Conservation (phyloP, 2,329 filamentous ascomycete genomes). For the Diaporthe humulicola region DNA sequence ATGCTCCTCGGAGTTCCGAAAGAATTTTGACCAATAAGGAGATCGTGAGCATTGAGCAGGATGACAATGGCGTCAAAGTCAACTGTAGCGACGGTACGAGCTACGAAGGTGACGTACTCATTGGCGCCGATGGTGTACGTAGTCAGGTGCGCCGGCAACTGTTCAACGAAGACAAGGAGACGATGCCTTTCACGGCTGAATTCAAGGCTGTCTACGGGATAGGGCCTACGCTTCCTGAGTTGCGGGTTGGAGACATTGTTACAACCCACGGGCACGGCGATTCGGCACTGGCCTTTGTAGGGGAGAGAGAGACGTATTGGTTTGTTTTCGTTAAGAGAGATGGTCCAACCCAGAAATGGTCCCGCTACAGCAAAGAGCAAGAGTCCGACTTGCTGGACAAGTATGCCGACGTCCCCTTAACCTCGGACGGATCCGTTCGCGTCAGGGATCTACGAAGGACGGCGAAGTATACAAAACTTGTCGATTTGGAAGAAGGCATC, state of each 20-base stretch:
- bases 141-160: slow-evolving; percentile 9
- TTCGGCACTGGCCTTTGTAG: neutral
- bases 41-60: neutral
- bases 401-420: slow-evolving; percentile 14
- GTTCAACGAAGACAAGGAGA: slow-evolving; percentile 15
- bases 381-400: slow-evolving; percentile 3
- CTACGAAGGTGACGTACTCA: slow-evolving; percentile 3
- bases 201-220: slow-evolving; percentile 25
- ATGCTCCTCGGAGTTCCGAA: neutral
- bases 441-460: slow-evolving; percentile 7
- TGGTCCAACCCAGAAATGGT: slow-evolving; percentile 5
- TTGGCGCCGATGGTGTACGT: slow-evolving; percentile 3
- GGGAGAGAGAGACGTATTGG: neutral
- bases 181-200: slow-evolving; percentile 20
- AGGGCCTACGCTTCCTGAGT: neutral
- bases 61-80: slow-evolving; percentile 12
- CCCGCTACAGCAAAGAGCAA: slow-evolving; percentile 19
- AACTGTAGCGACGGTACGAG: neutral
- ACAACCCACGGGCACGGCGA: slow-evolving; percentile 9
- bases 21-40: slow-evolving; percentile 6
- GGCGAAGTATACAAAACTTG: neutral
- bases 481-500: slow-evolving; percentile 9
- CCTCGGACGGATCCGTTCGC: slow-evolving; percentile 2
- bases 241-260: slow-evolving; percentile 8
- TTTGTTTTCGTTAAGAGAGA: slow-evolving; percentile 17